Percentiles rank a stretch among this genome's conserved stretches.
Conservation (phyloP, 2,329 filamentous ascomycete species). For the Fusarium hainanense region DNA sequence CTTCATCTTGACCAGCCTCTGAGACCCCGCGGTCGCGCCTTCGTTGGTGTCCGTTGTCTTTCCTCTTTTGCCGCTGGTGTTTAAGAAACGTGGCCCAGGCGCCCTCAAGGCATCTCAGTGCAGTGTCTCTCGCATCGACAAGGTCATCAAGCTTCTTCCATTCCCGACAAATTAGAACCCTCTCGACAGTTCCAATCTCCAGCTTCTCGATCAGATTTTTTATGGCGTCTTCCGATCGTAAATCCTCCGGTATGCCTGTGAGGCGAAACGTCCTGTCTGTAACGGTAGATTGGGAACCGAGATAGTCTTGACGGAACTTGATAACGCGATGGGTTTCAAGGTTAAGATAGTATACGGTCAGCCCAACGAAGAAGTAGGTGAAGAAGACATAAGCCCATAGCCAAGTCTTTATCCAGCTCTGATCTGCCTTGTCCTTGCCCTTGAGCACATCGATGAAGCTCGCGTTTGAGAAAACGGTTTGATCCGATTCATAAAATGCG, state of each 20-base stretch:
- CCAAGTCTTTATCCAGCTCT: slow-evolving; percentile 60
- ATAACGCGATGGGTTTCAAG: slow-evolving; percentile 88
- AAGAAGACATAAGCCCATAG: slow-evolving; percentile 96
- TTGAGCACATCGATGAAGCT: slow-evolving; percentile 38
- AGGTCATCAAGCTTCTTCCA: slow-evolving; percentile 85
- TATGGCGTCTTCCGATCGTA: slow-evolving; percentile 85
- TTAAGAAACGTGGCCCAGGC: slow-evolving; percentile 78
- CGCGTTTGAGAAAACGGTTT: slow-evolving; percentile 25
- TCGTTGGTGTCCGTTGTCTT: not conserved
- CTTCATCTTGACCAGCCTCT: slow-evolving; percentile 44
- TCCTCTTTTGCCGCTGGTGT: slow-evolving; percentile 38
- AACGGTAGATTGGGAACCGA: slow-evolving; percentile 93
- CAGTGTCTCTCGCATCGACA: slow-evolving; percentile 72
- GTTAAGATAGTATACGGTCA: slow-evolving; percentile 86
- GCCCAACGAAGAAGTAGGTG: slow-evolving; percentile 87
- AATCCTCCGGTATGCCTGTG: slow-evolving; percentile 83
- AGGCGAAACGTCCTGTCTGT: slow-evolving; percentile 94
- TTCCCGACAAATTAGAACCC: slow-evolving; percentile 84
- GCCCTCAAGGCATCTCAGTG: slow-evolving; percentile 81
- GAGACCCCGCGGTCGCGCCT: slow-evolving; percentile 27
- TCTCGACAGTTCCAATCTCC: slow-evolving; percentile 89
- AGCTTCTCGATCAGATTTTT: slow-evolving; percentile 88
- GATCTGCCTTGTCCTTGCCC: slow-evolving; percentile 49
- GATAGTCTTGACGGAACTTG: slow-evolving; percentile 85
- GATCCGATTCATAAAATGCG: slow-evolving; percentile 17